phyloP scores from a whole-genome alignment of 2,329 filamentous ascomycete species.

The Colletotrichum phormii region DNA sequence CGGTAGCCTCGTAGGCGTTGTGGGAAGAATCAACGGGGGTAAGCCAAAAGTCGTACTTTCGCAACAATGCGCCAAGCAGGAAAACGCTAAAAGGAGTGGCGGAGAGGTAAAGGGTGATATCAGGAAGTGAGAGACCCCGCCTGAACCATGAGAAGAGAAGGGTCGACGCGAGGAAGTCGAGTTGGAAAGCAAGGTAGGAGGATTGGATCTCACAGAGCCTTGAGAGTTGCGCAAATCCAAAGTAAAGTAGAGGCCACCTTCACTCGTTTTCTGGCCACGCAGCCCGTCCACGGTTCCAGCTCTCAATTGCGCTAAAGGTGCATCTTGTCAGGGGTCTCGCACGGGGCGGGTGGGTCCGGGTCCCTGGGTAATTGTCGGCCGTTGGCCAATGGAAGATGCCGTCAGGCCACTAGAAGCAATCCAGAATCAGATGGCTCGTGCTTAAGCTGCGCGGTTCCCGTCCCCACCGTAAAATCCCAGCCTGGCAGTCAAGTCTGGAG shows the following conservation, averaged over 20 bases:
- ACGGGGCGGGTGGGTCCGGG: constrained; percentile 13
- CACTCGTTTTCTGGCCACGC: constrained; percentile 43
- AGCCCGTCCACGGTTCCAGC: constrained; percentile 16
- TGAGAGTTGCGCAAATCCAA: neutral
- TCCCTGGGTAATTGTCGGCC: constrained; percentile 28
- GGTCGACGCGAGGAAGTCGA: constrained; percentile 1
- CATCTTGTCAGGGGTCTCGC: constrained; percentile 32
- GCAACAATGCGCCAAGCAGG: constrained; percentile 29
- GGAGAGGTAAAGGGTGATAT: constrained; percentile 18
- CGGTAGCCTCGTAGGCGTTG: constrained; percentile 18
- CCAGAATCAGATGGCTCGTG: constrained; percentile 20
- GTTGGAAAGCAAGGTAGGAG: neutral
- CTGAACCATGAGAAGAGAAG: constrained; percentile 34
- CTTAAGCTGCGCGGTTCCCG: constrained; percentile 23
- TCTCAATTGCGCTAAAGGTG: constrained; percentile 25
- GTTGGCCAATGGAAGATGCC: constrained; percentile 32
- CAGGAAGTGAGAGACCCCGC: constrained; percentile 28
- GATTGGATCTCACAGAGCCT: constrained; percentile 2
- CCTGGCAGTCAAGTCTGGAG: constrained; percentile 31
- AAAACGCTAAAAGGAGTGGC: constrained; percentile 39
- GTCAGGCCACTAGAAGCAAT: constrained; percentile 1
- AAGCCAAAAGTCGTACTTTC: constrained; percentile 9
- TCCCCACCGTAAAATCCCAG: constrained; percentile 35
- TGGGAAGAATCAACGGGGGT: constrained; percentile 18
- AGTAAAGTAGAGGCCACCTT: constrained; percentile 49